Percentiles rank a stretch among this genome's conserved stretches.
Evolutionary conservation across 306 rosid species (phyloP).

Genomic region (Vigna reflexopilosa): DNA sequence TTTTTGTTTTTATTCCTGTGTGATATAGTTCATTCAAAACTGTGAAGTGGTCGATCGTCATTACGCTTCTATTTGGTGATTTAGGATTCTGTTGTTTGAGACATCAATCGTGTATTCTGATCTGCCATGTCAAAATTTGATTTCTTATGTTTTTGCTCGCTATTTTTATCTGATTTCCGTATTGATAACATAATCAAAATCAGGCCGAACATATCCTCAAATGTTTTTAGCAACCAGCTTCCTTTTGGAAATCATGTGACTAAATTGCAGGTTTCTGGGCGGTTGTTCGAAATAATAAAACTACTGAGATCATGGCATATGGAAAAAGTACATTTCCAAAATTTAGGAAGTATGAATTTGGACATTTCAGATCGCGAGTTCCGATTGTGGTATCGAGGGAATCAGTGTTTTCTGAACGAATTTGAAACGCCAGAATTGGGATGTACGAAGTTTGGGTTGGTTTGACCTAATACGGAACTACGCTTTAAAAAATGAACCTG

Average conservation of each 20-base stretch:
- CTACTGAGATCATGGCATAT: neutral
- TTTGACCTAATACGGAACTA: neutral
- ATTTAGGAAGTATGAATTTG: neutral
- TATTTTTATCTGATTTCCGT: neutral
- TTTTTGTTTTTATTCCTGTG: constrained; percentile 45
- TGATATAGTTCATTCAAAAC: constrained; percentile 48
- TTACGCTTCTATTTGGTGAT: constrained; percentile 41
- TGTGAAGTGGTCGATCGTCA: constrained; percentile 50
- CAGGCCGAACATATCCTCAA: neutral
- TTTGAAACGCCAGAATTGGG: neutral
- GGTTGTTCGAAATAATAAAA: too few relatives aligned
- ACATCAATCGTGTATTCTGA: constrained; percentile 40
- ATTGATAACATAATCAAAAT: neutral
- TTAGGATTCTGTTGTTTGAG: constrained; percentile 50
- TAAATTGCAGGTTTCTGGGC: neutral
- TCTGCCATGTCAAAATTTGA: constrained; percentile 36
- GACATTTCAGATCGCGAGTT: neutral
- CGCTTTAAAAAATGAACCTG: neutral
- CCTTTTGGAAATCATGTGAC: neutral
- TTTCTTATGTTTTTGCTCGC: constrained; percentile 4
- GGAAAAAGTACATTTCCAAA: too few relatives aligned
- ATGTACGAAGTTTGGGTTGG: neutral
- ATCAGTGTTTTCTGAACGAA: neutral
- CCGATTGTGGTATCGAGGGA: neutral
- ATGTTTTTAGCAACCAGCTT: neutral